Conservation (phyloP, 2,329 filamentous ascomycete genomes). For the Coniochaeta hoffmannii region DNA sequence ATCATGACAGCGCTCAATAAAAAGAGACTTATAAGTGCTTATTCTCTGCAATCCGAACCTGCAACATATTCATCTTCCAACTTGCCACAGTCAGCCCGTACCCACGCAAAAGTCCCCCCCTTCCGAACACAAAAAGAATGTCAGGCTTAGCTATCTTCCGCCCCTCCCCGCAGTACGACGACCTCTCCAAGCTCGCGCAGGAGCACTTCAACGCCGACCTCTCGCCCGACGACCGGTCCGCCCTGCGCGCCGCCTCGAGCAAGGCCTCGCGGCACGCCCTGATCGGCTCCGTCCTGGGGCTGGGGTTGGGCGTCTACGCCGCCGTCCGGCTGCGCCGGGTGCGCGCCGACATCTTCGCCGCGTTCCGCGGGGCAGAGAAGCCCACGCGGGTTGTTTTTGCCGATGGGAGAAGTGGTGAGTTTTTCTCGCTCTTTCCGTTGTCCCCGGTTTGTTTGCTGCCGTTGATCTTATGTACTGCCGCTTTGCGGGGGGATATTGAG, state of each 20-base stretch:
- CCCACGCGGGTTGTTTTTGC: conserved; percentile 56
- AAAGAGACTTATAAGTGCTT: background rate
- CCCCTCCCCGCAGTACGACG: conserved; percentile 28
- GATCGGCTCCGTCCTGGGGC: conserved; percentile 51
- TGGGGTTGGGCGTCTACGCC: conserved; percentile 50
- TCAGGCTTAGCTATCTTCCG: conserved; percentile 21
- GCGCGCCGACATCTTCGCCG: conserved; percentile 51
- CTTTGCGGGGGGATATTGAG: too few species aligned
- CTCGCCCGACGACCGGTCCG: conserved; percentile 48
- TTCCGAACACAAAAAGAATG: background rate
- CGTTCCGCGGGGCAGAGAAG: conserved; percentile 53
- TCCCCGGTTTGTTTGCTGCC: too few species aligned
- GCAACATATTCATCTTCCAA: background rate
- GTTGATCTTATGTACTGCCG: too few species aligned
- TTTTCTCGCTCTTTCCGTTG: background rate
- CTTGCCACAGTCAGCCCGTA: too few species aligned
- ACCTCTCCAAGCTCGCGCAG: conserved; percentile 47
- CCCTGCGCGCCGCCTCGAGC: conserved; percentile 44
- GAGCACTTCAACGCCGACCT: conserved; percentile 50
- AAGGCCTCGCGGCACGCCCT: conserved; percentile 47
- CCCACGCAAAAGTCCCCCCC: background rate
- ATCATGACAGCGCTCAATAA: background rate
- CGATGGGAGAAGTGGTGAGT: conserved; percentile 47
- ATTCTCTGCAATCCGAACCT: background rate
- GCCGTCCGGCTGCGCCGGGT: conserved; percentile 49